Evolutionary conservation across 495 filamentous ascomycete species (phyloP).

Genomic region (Xylaria intraflava): DNA sequence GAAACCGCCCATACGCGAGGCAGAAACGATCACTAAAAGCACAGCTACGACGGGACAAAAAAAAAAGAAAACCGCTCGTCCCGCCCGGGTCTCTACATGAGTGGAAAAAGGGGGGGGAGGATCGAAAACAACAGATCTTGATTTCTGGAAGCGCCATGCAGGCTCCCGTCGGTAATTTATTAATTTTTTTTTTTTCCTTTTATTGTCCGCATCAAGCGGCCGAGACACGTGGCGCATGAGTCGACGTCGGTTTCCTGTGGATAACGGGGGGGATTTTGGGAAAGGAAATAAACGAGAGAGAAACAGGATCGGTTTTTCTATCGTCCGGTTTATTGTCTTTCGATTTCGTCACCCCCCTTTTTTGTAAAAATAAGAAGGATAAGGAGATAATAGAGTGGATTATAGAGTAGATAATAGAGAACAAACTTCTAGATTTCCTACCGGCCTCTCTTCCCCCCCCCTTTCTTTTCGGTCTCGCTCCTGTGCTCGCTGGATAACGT

Average conservation of each 20-base stretch:
- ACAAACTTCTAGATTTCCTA: too few relatives aligned
- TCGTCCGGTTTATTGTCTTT: not conserved
- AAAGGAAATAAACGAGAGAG: too few relatives aligned
- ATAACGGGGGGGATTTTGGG: not conserved
- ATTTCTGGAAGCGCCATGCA: not conserved
- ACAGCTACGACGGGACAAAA: not conserved
- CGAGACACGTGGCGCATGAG: not conserved
- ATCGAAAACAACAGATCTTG: slow-evolving; percentile 2
- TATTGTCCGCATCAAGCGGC: not conserved
- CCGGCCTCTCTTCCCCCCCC: not conserved
- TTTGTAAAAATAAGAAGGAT: too few relatives aligned
- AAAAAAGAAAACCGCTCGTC: not conserved
- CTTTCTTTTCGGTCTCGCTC: too few relatives aligned
- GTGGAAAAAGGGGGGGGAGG: not conserved
- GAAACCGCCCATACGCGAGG: too few relatives aligned
- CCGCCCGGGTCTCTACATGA: not conserved
- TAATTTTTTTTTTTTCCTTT: too few relatives aligned
- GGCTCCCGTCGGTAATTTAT: slow-evolving; percentile 3
- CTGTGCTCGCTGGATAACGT: not conserved
- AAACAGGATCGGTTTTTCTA: too few relatives aligned
- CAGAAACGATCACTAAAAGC: too few relatives aligned
- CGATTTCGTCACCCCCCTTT: not conserved
- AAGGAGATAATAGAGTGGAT: too few relatives aligned
- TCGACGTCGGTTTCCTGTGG: not conserved
- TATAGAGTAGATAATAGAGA: too few relatives aligned